These are phyloP conservation scores for Perkinsus marinus DNA, from an alignment of 169 alveolate genomes.

Conservation along the genomic window DNA sequence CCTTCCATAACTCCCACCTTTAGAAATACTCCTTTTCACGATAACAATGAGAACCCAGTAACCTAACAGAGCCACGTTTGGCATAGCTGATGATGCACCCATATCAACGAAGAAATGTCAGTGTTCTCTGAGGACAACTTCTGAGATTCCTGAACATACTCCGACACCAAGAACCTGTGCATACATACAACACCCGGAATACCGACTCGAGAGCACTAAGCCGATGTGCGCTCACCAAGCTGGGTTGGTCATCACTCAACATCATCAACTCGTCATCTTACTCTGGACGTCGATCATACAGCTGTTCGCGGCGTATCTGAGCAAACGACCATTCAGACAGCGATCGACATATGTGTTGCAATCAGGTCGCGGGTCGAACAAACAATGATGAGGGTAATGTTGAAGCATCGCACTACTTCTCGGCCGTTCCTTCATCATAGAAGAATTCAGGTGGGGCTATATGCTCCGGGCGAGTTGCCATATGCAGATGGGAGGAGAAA, in stretches of 20 bases:
- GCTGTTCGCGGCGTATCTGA: slow-evolving; percentile 60
- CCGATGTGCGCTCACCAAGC: neutral
- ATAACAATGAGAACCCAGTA: too few relatives aligned
- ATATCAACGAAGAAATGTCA: slow-evolving; percentile 79
- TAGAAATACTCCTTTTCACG: too few relatives aligned
- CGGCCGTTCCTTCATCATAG: neutral
- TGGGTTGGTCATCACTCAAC: slow-evolving; percentile 9
- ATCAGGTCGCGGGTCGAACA: too few relatives aligned
- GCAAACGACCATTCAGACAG: too few relatives aligned
- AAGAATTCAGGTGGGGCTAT: neutral
- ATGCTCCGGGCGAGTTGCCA: neutral
- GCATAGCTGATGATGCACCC: slow-evolving; percentile 74
- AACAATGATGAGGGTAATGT: too few relatives aligned
- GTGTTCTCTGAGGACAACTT: slow-evolving; percentile 62
- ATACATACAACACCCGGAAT: too few relatives aligned
- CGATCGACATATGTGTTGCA: too few relatives aligned
- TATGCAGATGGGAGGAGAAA: neutral
- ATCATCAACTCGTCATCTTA: slow-evolving; percentile 68
- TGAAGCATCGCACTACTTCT: neutral
- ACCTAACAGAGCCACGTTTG: slow-evolving; percentile 25
- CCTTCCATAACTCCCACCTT: too few relatives aligned
- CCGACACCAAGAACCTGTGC: slow-evolving; percentile 72
- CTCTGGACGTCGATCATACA: slow-evolving; percentile 72
- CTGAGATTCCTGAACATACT: slow-evolving; percentile 81
- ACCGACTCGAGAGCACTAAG: neutral